Base-by-base conservation (phyloP, 805 yeast genomes). In the Candida sakaeoensis region DNA sequence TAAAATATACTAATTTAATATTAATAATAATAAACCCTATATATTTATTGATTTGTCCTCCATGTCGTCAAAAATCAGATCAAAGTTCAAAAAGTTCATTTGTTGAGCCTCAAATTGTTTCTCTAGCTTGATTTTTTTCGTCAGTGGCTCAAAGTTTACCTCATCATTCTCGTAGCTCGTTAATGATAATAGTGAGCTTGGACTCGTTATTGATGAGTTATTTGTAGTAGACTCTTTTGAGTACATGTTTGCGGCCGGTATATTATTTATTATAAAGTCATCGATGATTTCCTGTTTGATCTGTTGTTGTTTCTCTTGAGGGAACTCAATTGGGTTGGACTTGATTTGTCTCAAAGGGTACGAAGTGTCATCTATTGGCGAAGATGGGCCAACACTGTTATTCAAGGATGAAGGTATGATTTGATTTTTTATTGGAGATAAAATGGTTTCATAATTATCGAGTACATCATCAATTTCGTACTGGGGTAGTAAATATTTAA, bases 211-310 rank as follows among this genome's bases (percentile, higher is more conserved):
- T 28, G 62, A 54, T 13, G 43, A 39, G 29, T 39, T 30, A 12
- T 39, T 22, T 3, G 21, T 35, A 10, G 37, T 25, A 8, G 36
- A 14, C 12, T 13, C 16, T 36, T 33, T 13, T 29, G 14, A 14
- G 13, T 15, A 40, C 7, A 30, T 37, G 42, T 23, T 41, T 12
- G 40, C 34, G 10, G 54, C 51, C 13, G 65, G 67, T 27, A 65
- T 62, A 42, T 65, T 65, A 50, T 65, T 65, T 46, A 65, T 50
- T 38, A 54, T 43, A 40, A 65, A 65, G 44, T 65, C 71, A 40
- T 63, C 64, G 39, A 65, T 62, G 41, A 64, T 65, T 44, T 65
- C 70, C 44, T 65, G 68, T 41, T 64, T 65, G 48, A 65, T 57
- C 38, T 58, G 53, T 13, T 8, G 17, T 34, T 34, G 30, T 27